These are phyloP conservation scores for Secale cereale DNA, from an alignment of 176 grass and related monocot genomes.

Conservation along the genomic window DNA sequence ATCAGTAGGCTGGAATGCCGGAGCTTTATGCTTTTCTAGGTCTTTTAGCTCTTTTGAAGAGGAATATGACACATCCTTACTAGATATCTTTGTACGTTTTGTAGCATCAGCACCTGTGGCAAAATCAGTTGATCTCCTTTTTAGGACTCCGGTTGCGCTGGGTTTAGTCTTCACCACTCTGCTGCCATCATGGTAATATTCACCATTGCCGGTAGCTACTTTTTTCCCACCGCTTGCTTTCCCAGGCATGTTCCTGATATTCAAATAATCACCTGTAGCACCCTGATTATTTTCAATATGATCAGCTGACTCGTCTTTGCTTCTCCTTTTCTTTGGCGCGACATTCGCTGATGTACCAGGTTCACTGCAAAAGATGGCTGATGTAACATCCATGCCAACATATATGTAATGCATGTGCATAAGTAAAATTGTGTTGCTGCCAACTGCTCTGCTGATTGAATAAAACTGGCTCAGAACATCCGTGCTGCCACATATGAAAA, in stretches of 20 bases:
- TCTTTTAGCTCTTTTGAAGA: slow-evolving; percentile 52
- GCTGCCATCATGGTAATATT: slow-evolving; percentile 40
- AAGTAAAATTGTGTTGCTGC: slow-evolving; percentile 15
- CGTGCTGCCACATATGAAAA: slow-evolving; percentile 1
- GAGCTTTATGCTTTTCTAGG: slow-evolving; percentile 64
- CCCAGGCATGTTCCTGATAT: slow-evolving; percentile 31
- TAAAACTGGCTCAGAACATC: slow-evolving; percentile 21
- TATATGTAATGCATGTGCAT: slow-evolving; percentile 9
- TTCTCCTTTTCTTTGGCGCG: slow-evolving; percentile 84
- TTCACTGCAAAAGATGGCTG: slow-evolving; percentile 56
- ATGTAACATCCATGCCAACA: slow-evolving; percentile 19
- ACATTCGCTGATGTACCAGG: slow-evolving; percentile 39
- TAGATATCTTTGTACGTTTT: slow-evolving; percentile 39
- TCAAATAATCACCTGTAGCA: slow-evolving; percentile 43
- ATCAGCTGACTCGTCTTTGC: slow-evolving; percentile 61
- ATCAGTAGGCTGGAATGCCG: slow-evolving; percentile 20
- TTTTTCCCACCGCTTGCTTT: slow-evolving; percentile 56
- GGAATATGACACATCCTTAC: slow-evolving; percentile 52
- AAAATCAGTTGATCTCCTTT: slow-evolving; percentile 53
- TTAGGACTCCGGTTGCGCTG: slow-evolving; percentile 31
- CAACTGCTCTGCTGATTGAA: not conserved
- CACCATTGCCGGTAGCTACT: slow-evolving; percentile 35
- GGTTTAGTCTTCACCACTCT: slow-evolving; percentile 53
- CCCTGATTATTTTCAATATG: slow-evolving; percentile 40
- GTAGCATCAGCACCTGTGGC: slow-evolving; percentile 33